These are phyloP conservation scores for Eucalyptus pumila DNA, from an alignment of 345 rosid genomes.

Conservation along the genomic window DNA sequence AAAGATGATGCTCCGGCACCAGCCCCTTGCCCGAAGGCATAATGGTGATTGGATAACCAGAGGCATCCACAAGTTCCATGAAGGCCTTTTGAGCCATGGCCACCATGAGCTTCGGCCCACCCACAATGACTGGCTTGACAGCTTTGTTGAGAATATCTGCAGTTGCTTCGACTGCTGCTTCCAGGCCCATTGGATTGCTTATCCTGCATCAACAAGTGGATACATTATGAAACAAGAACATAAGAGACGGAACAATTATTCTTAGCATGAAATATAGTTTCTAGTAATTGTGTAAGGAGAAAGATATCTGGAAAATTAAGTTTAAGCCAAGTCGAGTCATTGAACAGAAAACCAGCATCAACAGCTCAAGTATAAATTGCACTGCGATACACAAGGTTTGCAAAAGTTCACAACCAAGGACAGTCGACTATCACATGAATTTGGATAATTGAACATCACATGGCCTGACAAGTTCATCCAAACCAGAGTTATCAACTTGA, in stretches of 20 bases:
- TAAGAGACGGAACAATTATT: not conserved
- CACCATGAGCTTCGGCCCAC: conserved; percentile 54
- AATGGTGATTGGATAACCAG: conserved; percentile 44
- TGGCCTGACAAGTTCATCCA: not conserved
- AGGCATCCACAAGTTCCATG: conserved; percentile 34
- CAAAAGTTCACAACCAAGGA: not conserved
- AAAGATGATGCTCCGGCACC: conserved; percentile 57
- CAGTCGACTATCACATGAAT: not conserved
- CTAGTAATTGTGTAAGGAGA: not conserved
- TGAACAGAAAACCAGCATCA: not conserved
- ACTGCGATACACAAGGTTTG: not conserved
- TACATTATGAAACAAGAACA: not conserved
- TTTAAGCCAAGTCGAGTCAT: not conserved
- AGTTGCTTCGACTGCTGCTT: conserved; percentile 65
- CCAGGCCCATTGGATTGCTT: conserved; percentile 51
- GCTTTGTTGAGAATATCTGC: conserved; percentile 54
- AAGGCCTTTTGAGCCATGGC: conserved; percentile 45
- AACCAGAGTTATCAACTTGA: not conserved
- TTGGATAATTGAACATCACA: not conserved
- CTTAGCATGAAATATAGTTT: not conserved
- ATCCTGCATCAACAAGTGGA: conserved; percentile 19
- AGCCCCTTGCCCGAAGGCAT: conserved; percentile 70
- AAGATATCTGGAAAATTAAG: not conserved
- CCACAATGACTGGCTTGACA: conserved; percentile 63
- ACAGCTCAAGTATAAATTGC: not conserved